These are phyloP conservation scores for Coniophora puteana DNA, from an alignment of 1,284 basidiomycete genomes.

Conservation along the genomic window DNA sequence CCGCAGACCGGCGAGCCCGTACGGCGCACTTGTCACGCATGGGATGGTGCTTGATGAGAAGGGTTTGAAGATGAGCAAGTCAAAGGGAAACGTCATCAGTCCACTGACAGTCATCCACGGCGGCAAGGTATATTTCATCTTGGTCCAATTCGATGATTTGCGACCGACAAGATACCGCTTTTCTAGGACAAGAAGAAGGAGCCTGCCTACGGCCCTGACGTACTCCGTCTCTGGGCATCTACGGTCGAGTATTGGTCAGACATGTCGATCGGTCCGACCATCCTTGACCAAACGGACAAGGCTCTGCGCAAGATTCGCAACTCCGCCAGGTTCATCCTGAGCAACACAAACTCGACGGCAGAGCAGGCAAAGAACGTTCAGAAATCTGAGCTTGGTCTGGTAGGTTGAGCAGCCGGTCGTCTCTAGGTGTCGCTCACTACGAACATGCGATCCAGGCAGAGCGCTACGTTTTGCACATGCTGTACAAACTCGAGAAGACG, in stretches of 20 bases:
- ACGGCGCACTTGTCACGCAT: constrained; percentile 86
- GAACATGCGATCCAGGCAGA: constrained; percentile 58
- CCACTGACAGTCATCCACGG: constrained; percentile 83
- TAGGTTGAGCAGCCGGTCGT: constrained; percentile 42
- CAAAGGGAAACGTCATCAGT: constrained; percentile 87
- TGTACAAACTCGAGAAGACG: constrained; percentile 67
- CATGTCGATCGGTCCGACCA: constrained; percentile 79
- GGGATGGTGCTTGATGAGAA: constrained; percentile 94
- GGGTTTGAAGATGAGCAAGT: constrained; percentile 99
- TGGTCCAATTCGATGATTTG: background rate
- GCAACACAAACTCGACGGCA: constrained; percentile 59
- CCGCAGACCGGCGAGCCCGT: constrained; percentile 63
- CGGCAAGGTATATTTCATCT: constrained; percentile 54
- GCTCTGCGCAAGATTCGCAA: constrained; percentile 86
- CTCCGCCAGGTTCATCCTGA: constrained; percentile 86
- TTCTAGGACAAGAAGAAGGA: constrained; percentile 62
- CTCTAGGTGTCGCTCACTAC: background rate
- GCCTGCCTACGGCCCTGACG: constrained; percentile 84
- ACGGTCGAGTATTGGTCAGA: constrained; percentile 90
- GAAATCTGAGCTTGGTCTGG: constrained; percentile 56
- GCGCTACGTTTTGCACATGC: constrained; percentile 82
- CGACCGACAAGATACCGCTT: constrained; percentile 6
- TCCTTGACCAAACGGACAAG: constrained; percentile 78
- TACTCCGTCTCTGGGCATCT: constrained; percentile 89
- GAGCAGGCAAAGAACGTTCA: constrained; percentile 29